Percentiles rank a stretch among this genome's conserved stretches.
Conservation (phyloP, 2,329 filamentous ascomycete species). For the Paecilomyces formosus region DNA sequence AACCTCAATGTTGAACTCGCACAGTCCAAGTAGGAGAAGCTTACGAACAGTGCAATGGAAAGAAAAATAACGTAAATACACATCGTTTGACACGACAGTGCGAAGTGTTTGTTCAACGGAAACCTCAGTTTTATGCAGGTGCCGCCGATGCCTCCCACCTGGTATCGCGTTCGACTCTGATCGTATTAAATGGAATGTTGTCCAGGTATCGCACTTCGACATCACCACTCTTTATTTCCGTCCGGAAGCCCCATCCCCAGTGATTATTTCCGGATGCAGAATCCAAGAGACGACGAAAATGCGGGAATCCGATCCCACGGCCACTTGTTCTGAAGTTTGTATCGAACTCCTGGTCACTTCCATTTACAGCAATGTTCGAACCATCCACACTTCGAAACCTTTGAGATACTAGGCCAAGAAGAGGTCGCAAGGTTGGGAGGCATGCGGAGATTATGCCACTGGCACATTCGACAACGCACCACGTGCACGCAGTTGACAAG, state of each 20-base stretch:
- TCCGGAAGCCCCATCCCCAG: background rate
- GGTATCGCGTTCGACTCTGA: background rate
- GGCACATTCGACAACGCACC: conserved; percentile 44
- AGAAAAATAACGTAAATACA: too few species aligned
- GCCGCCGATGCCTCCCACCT: background rate
- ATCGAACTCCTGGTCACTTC: background rate
- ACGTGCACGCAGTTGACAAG: conserved; percentile 15
- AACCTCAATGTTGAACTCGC: too few species aligned
- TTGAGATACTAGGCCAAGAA: conserved; percentile 1
- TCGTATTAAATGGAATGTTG: background rate
- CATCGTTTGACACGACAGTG: too few species aligned
- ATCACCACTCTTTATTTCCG: background rate
- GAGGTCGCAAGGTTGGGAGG: conserved; percentile 11
- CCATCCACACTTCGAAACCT: background rate
- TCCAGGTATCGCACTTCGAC: background rate
- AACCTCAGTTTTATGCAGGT: background rate
- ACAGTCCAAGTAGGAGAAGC: too few species aligned
- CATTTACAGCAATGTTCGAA: background rate
- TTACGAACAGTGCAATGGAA: too few species aligned
- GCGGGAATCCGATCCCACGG: background rate
- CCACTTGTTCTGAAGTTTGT: background rate
- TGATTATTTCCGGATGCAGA: background rate
- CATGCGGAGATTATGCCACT: conserved; percentile 21
- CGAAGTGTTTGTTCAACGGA: too few species aligned
- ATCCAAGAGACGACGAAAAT: background rate